Percentiles rank a stretch among this genome's conserved stretches.
Conservation (phyloP, 2,329 filamentous ascomycete genomes). For the Xylariaceae sp. region DNA sequence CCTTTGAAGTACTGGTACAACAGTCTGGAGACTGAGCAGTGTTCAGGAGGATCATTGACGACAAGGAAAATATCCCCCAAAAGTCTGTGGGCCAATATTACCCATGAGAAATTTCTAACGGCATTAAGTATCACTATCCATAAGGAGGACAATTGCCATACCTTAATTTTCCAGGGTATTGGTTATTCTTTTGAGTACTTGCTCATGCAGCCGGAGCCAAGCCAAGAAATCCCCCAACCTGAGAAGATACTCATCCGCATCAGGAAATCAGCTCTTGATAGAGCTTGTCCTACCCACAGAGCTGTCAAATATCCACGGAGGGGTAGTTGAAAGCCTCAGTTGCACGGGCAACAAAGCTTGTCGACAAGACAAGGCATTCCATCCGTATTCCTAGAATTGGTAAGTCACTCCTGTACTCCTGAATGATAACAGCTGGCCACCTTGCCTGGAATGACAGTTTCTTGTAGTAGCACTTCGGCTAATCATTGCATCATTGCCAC, state of each 20-base stretch:
- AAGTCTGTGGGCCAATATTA: not conserved
- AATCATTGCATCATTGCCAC: conserved; percentile 15
- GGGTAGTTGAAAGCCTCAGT: conserved; percentile 24
- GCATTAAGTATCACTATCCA: not conserved
- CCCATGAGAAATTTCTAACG: not conserved
- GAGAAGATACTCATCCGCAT: conserved; percentile 7
- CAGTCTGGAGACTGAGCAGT: not conserved
- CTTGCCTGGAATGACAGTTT: conserved; percentile 7
- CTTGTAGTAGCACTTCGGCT: conserved; percentile 10
- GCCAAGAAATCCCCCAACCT: conserved; percentile 2
- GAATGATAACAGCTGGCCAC: conserved; percentile 8
- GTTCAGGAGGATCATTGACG: not conserved
- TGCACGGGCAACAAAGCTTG: conserved; percentile 12
- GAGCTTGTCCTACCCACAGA: conserved; percentile 18
- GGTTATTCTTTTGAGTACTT: conserved; percentile 5
- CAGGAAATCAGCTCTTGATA: conserved; percentile 6
- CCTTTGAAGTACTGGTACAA: not conserved
- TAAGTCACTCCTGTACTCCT: not conserved
- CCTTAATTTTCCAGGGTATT: not conserved
- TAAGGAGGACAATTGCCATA: not conserved
- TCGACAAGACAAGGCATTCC: conserved; percentile 2
- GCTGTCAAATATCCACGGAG: conserved; percentile 12
- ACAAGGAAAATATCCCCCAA: not conserved
- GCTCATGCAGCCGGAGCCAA: conserved; percentile 3
- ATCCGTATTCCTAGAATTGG: conserved; percentile 7